Evolutionary conservation across 2,329 filamentous ascomycete species (phyloP).

Genomic region (Colletotrichum lupini): DNA sequence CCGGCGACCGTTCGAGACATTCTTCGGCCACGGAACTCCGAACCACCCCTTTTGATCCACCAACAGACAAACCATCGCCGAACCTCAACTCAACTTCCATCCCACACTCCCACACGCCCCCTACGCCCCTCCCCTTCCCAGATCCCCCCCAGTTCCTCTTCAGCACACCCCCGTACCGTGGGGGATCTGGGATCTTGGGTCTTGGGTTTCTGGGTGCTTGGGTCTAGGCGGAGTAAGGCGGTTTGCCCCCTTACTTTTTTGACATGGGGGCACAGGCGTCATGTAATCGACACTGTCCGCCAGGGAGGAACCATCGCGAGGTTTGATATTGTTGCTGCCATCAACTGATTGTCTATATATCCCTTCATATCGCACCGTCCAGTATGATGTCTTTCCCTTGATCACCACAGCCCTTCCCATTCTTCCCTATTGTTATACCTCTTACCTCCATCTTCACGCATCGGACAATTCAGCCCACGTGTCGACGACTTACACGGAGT

Average conservation of each 20-base stretch:
- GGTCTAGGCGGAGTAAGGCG: not conserved
- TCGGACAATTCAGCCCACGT: not conserved
- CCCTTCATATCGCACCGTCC: not conserved
- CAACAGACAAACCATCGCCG: slow-evolving; percentile 18
- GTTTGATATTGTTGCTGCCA: not conserved
- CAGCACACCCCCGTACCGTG: slow-evolving; percentile 16
- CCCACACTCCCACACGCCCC: not conserved
- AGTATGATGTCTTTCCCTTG: not conserved
- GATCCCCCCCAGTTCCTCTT: not conserved
- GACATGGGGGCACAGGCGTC: slow-evolving; percentile 7
- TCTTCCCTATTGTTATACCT: slow-evolving; percentile 33
- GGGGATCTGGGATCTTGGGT: not conserved
- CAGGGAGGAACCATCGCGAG: slow-evolving; percentile 25
- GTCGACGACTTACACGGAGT: not conserved
- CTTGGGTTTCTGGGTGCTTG: not conserved
- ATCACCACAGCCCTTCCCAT: slow-evolving; percentile 8
- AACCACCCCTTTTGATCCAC: slow-evolving; percentile 9
- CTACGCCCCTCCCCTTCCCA: not conserved
- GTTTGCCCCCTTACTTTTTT: slow-evolving; percentile 28
- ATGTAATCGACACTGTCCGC: slow-evolving; percentile 12
- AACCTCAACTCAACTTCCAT: not conserved
- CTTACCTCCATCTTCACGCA: not conserved
- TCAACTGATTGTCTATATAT: slow-evolving; percentile 29
- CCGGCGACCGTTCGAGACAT: slow-evolving; percentile 28
- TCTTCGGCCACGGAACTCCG: slow-evolving; percentile 34